Percentiles rank a stretch among this genome's conserved stretches.
Evolutionary conservation across 164 flowering plant species (phyloP).

Genomic region (Vitis cinerea): DNA sequence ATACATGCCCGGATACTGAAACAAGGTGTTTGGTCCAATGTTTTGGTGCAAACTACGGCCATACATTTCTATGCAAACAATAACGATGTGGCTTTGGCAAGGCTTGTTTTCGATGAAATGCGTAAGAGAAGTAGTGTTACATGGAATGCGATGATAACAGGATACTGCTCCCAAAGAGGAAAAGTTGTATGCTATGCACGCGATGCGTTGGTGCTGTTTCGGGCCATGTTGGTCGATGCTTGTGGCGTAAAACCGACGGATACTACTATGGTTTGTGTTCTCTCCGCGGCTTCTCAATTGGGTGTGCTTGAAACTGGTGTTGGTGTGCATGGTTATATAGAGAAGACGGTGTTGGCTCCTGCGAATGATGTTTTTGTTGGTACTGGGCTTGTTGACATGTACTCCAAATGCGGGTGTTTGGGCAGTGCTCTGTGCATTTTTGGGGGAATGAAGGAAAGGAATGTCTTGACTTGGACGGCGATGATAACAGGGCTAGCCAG

Average conservation of each 20-base stretch:
- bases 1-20: constrained; percentile 37
- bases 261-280: constrained; percentile 51
- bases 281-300: constrained; percentile 57
- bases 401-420: constrained; percentile 62
- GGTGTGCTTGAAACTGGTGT: constrained; percentile 48
- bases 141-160: constrained; percentile 70
- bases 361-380: constrained; percentile 50
- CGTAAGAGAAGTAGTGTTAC: constrained; percentile 34
- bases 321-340: constrained; percentile 51
- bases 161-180: constrained; percentile 42
- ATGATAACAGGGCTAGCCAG: constrained; percentile 54
- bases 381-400: constrained; percentile 63
- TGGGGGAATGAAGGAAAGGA: constrained; percentile 39
- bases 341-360: constrained; percentile 35
- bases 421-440: constrained; percentile 34
- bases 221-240: constrained; percentile 35
- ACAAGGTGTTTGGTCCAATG: constrained; percentile 29
- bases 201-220: constrained; percentile 38
- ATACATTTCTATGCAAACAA: constrained; percentile 48
- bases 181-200: constrained; percentile 13
- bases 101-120: constrained; percentile 57
- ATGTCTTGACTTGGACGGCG: constrained; percentile 56
- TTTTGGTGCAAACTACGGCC: constrained; percentile 38
- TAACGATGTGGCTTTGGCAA: constrained; percentile 28
- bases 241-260: constrained; percentile 37